Conservation (phyloP, 2,329 filamentous ascomycete species). For the Exophiala sideris region DNA sequence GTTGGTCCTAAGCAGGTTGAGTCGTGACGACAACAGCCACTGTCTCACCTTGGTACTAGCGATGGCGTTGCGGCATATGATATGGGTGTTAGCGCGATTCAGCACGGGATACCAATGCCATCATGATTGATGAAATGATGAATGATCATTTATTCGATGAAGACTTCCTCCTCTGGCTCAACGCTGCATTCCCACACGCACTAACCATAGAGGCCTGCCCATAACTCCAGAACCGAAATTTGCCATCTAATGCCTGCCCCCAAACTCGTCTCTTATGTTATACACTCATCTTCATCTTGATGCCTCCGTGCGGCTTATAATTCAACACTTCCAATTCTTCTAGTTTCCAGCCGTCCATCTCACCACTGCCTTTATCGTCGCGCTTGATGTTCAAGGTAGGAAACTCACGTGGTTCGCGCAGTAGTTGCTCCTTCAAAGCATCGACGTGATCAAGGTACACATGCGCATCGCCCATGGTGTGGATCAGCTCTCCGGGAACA, state of each 20-base stretch:
- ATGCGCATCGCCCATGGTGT: slow-evolving; percentile 98
- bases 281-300: slow-evolving; percentile 99
- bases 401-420: slow-evolving; percentile 75
- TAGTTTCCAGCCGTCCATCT: slow-evolving; percentile 87
- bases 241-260: no score
- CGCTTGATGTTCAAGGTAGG: slow-evolving; percentile 71
- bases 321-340: slow-evolving; percentile 85
- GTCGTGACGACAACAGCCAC: background rate
- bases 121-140: no score
- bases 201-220: no score
- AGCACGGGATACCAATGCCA: no score
- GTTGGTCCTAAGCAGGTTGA: slow-evolving; percentile 63
- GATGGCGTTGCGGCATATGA: background rate
- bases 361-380: slow-evolving; percentile 69
- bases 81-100: no score
- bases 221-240: no score
- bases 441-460: slow-evolving; percentile 92
- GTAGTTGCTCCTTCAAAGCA: slow-evolving; percentile 75
- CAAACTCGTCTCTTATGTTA: slow-evolving; percentile 34
- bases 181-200: no score
- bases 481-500: slow-evolving; percentile 80
- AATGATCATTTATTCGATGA: no score
- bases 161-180: no score
- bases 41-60: no score
- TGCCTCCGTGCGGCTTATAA: slow-evolving; percentile 86